Conservation (phyloP, 768 basidiomycete species). For the Rubroboletus satanas region DNA sequence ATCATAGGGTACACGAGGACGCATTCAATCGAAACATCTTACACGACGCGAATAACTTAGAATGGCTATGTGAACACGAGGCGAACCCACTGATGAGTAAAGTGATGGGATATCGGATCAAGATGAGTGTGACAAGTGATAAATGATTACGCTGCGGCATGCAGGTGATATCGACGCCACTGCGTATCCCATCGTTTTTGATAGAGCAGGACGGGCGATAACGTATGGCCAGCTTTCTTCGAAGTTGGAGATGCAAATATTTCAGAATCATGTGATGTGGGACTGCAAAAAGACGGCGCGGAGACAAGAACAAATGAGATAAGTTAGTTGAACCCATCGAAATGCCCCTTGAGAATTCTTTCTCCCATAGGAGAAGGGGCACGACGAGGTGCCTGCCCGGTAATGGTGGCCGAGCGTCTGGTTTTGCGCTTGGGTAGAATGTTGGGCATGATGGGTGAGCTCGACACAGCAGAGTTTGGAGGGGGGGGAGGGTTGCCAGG, state of each 20-base stretch:
- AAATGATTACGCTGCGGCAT: constrained; percentile 4
- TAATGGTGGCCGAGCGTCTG: constrained; percentile 59
- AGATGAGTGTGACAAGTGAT: not conserved
- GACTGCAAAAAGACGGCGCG: not conserved
- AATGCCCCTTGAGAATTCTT: constrained; percentile 86
- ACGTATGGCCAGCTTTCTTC: constrained; percentile 2
- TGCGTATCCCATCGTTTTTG: constrained; percentile 1
- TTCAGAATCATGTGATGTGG: constrained; percentile 7
- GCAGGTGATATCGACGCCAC: constrained; percentile 12
- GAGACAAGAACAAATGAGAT: not conserved
- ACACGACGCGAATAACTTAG: constrained; percentile 8
- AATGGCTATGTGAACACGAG: constrained; percentile 5
- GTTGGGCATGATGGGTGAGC: constrained; percentile 12
- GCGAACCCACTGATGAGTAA: not conserved
- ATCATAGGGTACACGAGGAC: constrained; percentile 8
- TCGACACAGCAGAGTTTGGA: constrained; percentile 48
- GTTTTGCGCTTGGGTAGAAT: constrained; percentile 32
- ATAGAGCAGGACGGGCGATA: not conserved
- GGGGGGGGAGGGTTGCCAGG: constrained; percentile 42
- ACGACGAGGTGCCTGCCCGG: constrained; percentile 46
- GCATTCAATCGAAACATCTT: not conserved
- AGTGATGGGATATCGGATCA: constrained; percentile 25
- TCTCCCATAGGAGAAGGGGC: constrained; percentile 90
- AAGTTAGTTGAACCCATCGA: constrained; percentile 79
- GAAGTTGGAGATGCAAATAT: not conserved